A percentile compares a stretch with the other conserved stretches of the same genome.
Conservation (phyloP, 192 early-diverging fungal species). For the Coemansia nantahalensis region DNA sequence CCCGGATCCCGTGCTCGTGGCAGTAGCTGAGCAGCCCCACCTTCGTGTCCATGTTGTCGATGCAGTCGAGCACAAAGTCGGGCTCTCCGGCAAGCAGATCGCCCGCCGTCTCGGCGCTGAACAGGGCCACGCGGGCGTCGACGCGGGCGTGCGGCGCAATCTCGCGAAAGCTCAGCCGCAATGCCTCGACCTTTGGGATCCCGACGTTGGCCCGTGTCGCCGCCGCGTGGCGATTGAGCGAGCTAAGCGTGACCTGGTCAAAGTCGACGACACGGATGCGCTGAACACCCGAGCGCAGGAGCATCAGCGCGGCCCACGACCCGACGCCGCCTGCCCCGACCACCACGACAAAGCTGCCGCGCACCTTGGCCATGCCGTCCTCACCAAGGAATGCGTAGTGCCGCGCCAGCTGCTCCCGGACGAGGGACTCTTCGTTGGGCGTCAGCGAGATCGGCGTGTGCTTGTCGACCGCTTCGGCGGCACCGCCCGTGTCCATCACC, state of each 20-base stretch:
- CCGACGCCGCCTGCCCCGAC: too few relatives aligned
- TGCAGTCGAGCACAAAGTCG: conserved; percentile 82
- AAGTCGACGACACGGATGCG: too few relatives aligned
- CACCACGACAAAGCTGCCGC: too few relatives aligned
- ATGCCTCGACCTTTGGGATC: conserved; percentile 76
- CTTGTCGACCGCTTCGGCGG: conserved; percentile 25
- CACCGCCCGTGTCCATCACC: background rate
- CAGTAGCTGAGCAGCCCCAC: conserved; percentile 86
- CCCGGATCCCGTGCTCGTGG: conserved; percentile 63
- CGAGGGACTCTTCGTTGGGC: conserved; percentile 62
- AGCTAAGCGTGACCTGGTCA: too few relatives aligned
- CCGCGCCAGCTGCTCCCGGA: conserved; percentile 80
- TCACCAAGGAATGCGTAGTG: conserved; percentile 87
- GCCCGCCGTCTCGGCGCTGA: conserved; percentile 65
- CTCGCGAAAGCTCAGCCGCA: conserved; percentile 68
- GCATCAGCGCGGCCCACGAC: too few relatives aligned
- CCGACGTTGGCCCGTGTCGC: conserved; percentile 89
- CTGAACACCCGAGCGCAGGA: too few relatives aligned
- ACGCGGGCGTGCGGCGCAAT: conserved; percentile 79
- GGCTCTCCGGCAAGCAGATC: conserved; percentile 69
- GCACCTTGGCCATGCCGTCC: too few relatives aligned
- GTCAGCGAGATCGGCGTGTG: conserved; percentile 37
- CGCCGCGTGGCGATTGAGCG: conserved; percentile 93
- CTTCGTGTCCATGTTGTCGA: conserved; percentile 97
- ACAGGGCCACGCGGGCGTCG: conserved; percentile 76